These are phyloP conservation scores for Starmerella apis DNA, from an alignment of 805 yeast species.

Conservation along the genomic window DNA sequence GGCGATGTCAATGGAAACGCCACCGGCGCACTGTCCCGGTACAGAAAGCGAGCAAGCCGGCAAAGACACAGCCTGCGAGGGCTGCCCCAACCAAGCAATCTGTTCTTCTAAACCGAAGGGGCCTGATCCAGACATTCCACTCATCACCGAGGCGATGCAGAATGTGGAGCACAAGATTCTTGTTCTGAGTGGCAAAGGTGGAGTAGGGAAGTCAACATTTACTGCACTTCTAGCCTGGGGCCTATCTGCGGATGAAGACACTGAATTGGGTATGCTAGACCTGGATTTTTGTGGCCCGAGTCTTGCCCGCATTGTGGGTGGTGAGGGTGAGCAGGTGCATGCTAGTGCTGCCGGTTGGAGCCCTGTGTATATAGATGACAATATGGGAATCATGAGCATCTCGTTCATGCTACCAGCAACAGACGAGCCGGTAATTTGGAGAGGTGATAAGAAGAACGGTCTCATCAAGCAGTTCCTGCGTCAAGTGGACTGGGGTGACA, in stretches of 20 bases:
- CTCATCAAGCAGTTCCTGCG: conserved; percentile 85
- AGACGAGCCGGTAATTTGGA: conserved; percentile 92
- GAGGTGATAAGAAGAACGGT: conserved; percentile 92
- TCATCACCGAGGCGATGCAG: conserved; percentile 56
- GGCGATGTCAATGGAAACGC: conserved; percentile 37
- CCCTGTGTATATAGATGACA: conserved; percentile 92
- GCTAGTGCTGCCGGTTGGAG: conserved; percentile 90
- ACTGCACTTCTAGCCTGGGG: conserved; percentile 97
- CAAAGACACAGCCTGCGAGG: conserved; percentile 81
- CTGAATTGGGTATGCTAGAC: conserved; percentile 95
- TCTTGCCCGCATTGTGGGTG: conserved; percentile 87
- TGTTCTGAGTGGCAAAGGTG: conserved; percentile 57
- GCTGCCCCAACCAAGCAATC: conserved; percentile 87
- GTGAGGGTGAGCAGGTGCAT: conserved; percentile 74
- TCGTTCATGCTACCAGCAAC: conserved; percentile 88
- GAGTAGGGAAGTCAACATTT: conserved; percentile 96
- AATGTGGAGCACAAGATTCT: conserved; percentile 65
- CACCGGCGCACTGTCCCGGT: conserved; percentile 90
- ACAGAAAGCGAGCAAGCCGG: conserved; percentile 94
- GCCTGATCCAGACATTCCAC: conserved; percentile 85
- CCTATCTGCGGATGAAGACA: conserved; percentile 56
- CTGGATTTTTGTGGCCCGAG: conserved; percentile 97
- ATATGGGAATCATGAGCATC: conserved; percentile 89
- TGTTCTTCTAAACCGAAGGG: conserved; percentile 78
- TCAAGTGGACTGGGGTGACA: conserved; percentile 86